Base-by-base conservation (phyloP, 495 filamentous ascomycete species). In the Talaromyces proteolyticus region DNA sequence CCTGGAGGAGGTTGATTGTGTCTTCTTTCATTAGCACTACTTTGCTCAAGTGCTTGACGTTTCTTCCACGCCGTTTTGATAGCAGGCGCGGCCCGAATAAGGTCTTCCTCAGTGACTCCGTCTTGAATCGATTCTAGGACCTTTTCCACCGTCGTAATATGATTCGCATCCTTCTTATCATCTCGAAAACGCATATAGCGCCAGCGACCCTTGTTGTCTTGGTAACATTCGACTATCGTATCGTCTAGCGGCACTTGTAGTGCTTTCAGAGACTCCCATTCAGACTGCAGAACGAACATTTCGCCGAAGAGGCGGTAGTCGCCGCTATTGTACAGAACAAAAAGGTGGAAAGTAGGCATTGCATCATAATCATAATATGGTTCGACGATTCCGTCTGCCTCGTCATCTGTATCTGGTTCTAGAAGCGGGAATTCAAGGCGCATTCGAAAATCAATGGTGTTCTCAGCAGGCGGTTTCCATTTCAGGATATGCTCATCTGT, bases 401-500 rank as follows among this genome's bases (percentile, higher is more conserved):
- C 78, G 44, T 89, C 85, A 3, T 76, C 72, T 22, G 81, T 75
- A 63, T 86, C 83, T 19, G 88, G 86, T 46, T 89, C 79, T 29
- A 87, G 69, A 0, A 74, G 47, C 0, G 88, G 89, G 59, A 95
- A 97, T 36, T 80, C 74, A 20, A 98, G 76, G 26, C 74, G 72
- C 58, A 96, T 76, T 40, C 85, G 77, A 63, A 96, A 96, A 62
- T 98, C 93, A 52, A 98, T 78, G 1, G 89, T 91, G 66, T 98
- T 98, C 58, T 98, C 93, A 21, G 84, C 68, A 4, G 85, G 85
- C 1, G 91, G 88, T 62, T 98, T 98, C 93, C 93, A 98, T 67
- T 98, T 98, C 19, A 98, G 74, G 53, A 96, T 96, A 58, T 92
- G 85, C 37, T 80, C 78, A 64, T 98, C 93, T 6, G 93, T 97